These are phyloP conservation scores for Cyclaneusma minus DNA, from an alignment of 2,329 filamentous ascomycete species.

Conservation along the genomic window DNA sequence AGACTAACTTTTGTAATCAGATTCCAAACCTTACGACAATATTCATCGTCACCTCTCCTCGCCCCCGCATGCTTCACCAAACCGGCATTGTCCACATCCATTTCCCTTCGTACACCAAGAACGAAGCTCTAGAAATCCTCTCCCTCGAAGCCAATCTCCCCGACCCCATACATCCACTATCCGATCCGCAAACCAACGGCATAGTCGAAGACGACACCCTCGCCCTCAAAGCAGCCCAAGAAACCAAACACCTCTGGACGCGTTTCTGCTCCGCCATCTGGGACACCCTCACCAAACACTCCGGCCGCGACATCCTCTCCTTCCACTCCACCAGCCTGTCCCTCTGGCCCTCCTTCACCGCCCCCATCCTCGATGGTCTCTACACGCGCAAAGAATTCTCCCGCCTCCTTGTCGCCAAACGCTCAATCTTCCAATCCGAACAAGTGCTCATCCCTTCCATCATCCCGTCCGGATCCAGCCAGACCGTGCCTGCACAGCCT, in stretches of 20 bases:
- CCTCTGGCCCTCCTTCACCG: constrained; percentile 75
- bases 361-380: constrained; percentile 54
- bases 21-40: constrained; percentile 65
- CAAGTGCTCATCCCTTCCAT: constrained; percentile 51
- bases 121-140: constrained; percentile 66
- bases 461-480: constrained; percentile 5
- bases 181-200: constrained; percentile 11
- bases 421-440: constrained; percentile 59
- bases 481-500: constrained; percentile 7
- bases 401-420: constrained; percentile 58
- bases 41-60: constrained; percentile 60
- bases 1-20: constrained; percentile 26
- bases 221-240: constrained; percentile 22
- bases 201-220: constrained; percentile 2
- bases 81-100: constrained; percentile 60
- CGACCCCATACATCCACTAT: constrained; percentile 12
- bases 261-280: constrained; percentile 75
- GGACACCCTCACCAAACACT: constrained; percentile 70
- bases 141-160: constrained; percentile 34
- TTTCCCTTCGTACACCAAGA: constrained; percentile 72
- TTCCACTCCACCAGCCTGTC: constrained; percentile 55
- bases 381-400: constrained; percentile 69
- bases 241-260: constrained; percentile 55
- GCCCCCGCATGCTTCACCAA: constrained; percentile 52
- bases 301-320: constrained; percentile 61